phyloP scores from a whole-genome alignment of 805 yeast genomes.

The Osmozyma mogii region DNA sequence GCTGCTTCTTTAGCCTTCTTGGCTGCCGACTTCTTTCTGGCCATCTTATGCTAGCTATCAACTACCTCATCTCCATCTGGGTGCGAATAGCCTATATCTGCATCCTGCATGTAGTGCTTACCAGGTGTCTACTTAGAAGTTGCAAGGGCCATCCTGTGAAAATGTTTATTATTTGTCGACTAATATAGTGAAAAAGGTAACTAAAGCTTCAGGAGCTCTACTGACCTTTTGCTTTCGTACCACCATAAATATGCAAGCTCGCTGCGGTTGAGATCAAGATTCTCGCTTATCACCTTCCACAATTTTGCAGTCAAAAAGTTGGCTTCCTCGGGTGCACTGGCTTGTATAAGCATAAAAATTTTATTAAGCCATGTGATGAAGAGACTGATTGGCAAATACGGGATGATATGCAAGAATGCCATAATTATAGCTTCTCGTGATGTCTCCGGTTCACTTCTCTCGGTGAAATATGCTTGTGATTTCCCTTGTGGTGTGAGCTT shows the following conservation, averaged over 20 bases:
- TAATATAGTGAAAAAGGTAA: too few relatives aligned
- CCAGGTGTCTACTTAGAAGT: too few relatives aligned
- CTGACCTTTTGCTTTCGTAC: conserved; percentile 32
- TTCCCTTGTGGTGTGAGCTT: conserved; percentile 9
- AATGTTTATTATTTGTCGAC: too few relatives aligned
- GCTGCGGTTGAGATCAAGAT: conserved; percentile 48
- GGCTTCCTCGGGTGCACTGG: conserved; percentile 30
- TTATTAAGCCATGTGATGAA: conserved; percentile 42
- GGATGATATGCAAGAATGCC: conserved; percentile 42
- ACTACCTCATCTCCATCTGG: too few relatives aligned
- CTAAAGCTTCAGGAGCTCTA: too few relatives aligned
- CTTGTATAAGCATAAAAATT: conserved; percentile 27
- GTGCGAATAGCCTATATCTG: too few relatives aligned
- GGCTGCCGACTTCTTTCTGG: conserved; percentile 82
- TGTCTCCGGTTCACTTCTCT: conserved; percentile 28
- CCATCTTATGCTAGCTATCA: too few relatives aligned
- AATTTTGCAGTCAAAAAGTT: conserved; percentile 30
- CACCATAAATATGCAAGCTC: conserved; percentile 55
- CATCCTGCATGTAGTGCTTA: too few relatives aligned
- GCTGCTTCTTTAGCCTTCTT: conserved; percentile 56
- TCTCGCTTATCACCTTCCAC: conserved; percentile 53
- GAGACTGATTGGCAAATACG: conserved; percentile 39
- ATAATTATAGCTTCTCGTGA: conserved; percentile 42
- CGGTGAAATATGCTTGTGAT: conserved; percentile 14
- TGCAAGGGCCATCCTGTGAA: too few relatives aligned